Evolutionary conservation across 805 yeast genomes (phyloP).

Genomic region (Saccharomycopsis javanensis): DNA sequence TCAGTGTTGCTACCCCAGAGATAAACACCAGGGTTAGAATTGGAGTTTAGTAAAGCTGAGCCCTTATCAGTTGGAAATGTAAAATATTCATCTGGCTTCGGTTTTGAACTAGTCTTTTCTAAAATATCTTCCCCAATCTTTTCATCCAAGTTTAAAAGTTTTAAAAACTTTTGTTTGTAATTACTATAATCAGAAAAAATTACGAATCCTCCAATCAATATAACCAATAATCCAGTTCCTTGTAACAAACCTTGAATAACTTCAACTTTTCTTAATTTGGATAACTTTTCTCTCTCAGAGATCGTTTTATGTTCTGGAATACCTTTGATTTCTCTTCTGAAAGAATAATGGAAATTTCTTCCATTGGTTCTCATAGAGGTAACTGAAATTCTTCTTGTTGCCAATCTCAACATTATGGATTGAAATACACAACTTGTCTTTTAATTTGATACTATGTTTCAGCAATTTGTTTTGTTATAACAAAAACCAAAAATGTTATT

Average conservation of each 20-base stretch:
- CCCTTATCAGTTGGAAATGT: slow-evolving; percentile 26
- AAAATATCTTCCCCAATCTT: slow-evolving; percentile 11
- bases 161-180: slow-evolving; percentile 29
- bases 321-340: neutral
- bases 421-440: neutral
- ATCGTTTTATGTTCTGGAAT: neutral
- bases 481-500: too few relatives aligned
- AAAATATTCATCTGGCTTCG: slow-evolving; percentile 20
- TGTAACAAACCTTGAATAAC: slow-evolving; percentile 17
- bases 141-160: slow-evolving; percentile 22
- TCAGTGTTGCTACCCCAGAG: slow-evolving; percentile 50
- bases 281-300: slow-evolving; percentile 2
- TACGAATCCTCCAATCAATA: slow-evolving; percentile 15
- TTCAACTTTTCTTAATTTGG: slow-evolving; percentile 12
- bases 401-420: neutral
- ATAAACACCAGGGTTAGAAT: slow-evolving; percentile 45
- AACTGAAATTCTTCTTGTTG: neutral
- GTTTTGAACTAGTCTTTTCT: slow-evolving; percentile 19
- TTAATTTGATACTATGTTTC: neutral
- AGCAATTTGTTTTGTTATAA: neutral
- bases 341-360: neutral
- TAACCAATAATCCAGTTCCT: slow-evolving; percentile 11
- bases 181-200: slow-evolving; percentile 31
- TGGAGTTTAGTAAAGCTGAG: slow-evolving; percentile 22
- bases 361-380: neutral